Conservation (phyloP, 140 eudicot genomes). For the Bidens hawaiensis region DNA sequence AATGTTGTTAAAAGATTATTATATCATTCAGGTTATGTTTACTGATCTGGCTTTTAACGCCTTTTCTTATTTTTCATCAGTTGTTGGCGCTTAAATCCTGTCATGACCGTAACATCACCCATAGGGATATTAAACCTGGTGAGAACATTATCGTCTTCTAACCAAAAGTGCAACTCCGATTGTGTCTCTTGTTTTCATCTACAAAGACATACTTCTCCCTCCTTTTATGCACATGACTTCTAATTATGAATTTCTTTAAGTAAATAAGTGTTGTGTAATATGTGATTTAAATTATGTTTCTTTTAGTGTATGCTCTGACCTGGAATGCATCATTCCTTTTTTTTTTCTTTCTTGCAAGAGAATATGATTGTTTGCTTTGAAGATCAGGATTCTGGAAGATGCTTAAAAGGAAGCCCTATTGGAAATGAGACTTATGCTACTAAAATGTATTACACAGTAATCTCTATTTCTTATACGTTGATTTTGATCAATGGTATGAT, state of each 20-base stretch:
- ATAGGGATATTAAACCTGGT: constrained; percentile 99
- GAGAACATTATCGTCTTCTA: constrained; percentile 28
- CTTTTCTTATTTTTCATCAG: constrained; percentile 34
- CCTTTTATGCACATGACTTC: not conserved
- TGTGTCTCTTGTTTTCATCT: constrained; percentile 4
- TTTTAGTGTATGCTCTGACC: constrained; percentile 13
- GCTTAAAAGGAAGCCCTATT: constrained; percentile 70
- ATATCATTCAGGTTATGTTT: not conserved
- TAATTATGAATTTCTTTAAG: not conserved
- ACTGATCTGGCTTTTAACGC: constrained; percentile 4
- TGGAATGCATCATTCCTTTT: constrained; percentile 1
- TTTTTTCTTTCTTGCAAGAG: constrained; percentile 48
- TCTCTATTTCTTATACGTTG: constrained; percentile 4
- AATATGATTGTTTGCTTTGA: constrained; percentile 97
- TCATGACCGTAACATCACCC: constrained; percentile 91
- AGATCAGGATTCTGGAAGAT: constrained; percentile 78
- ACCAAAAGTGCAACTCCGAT: constrained; percentile 14
- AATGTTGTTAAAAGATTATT: not conserved
- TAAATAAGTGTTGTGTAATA: no score
- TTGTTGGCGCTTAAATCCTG: constrained; percentile 87
- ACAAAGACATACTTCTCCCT: not conserved
- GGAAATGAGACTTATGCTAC: constrained; percentile 53
- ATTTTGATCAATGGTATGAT: not conserved
- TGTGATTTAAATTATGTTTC: not conserved
- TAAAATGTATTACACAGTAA: constrained; percentile 55